Evolutionary conservation across 306 rosid genomes (phyloP), one percentile per base, ranked within the genome.

Genomic region (Begonia masoniana): DNA sequence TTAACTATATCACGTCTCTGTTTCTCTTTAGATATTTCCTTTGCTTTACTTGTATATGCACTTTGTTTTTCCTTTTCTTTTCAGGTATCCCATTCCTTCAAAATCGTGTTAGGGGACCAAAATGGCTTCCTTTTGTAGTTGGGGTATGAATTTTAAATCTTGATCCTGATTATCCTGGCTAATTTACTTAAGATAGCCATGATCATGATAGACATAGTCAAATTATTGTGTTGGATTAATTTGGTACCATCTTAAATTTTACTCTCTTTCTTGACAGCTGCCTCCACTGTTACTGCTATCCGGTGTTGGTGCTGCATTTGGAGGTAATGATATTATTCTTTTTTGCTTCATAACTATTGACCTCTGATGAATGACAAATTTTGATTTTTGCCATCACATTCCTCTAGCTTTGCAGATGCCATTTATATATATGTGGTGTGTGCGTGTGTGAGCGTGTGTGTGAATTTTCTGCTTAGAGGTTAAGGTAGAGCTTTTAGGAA

Each of bases 91-190:
- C 92, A 0, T 78, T 75, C 76, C 84, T 91, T 62, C 94, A 86
- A 70, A 79, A 60, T 56, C 77, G 68, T 52, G 59, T 91, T 36
- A 85, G 83, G 81, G 96, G 99, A 70, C 94, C 97, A 41, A 91
- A 77, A 82, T 91, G 99, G 99, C 82, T 91, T 68, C 99, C 99
- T 68, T 83, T 86, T 54, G 60, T 77, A 19, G 87, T 74, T 41
- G 99, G 94, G 99, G 94, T 83, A 71, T 41, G 43, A 15, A 48
- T 59, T 12, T n/a, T 12, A 17, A 17, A 10, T 50, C 17, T 47
- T 59, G 46, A 15, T 12, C 23, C 16, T 49, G 10, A 13, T 49
- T 12, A 13, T 49, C 16, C 21, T 12, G 14, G 6, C 21, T 49
- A 13, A 3, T 49, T 49, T 49, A 0, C 19, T 10, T 13, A 46